Conservation (phyloP, 768 basidiomycete species). For the Auriscalpium vulgare region DNA sequence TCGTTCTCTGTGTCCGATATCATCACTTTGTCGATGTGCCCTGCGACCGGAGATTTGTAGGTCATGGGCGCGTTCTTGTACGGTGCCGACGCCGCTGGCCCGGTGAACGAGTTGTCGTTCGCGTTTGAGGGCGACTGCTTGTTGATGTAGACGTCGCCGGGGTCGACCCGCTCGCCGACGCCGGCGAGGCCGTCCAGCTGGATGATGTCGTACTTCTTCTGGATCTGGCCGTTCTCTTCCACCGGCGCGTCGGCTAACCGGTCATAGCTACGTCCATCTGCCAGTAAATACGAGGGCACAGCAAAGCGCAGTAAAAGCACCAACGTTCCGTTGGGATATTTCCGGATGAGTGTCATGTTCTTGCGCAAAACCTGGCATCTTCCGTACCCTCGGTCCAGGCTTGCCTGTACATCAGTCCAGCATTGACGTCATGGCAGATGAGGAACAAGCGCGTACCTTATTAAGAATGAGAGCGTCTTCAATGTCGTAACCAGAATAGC, state of each 20-base stretch:
- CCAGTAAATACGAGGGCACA: neutral
- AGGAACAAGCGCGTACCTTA: slow-evolving; percentile 41
- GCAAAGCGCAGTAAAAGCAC: slow-evolving; percentile 26
- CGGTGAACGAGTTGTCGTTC: slow-evolving; percentile 83
- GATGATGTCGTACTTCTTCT: slow-evolving; percentile 85
- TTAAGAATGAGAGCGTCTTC: slow-evolving; percentile 98
- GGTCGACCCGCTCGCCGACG: slow-evolving; percentile 89
- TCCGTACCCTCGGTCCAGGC: slow-evolving; percentile 94
- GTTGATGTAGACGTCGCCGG: slow-evolving; percentile 92
- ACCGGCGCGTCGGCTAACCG: slow-evolving; percentile 88
- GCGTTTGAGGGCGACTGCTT: slow-evolving; percentile 94
- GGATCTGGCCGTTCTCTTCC: slow-evolving; percentile 70
- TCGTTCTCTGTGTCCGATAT: slow-evolving; percentile 96
- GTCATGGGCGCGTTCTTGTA: slow-evolving; percentile 91
- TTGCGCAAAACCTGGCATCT: slow-evolving; percentile 96
- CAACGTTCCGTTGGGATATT: slow-evolving; percentile 95
- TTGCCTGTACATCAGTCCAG: slow-evolving; percentile 46
- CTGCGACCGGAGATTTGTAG: slow-evolving; percentile 90
- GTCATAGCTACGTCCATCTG: slow-evolving; percentile 55
- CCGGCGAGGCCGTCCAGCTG: slow-evolving; percentile 91
- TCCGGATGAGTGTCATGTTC: slow-evolving; percentile 87
- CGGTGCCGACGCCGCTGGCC: slow-evolving; percentile 72
- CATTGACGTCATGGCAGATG: neutral
- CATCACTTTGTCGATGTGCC: slow-evolving; percentile 96
- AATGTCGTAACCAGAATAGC: slow-evolving; percentile 98